Base-by-base conservation (phyloP, 495 filamentous ascomycete species). In the Apodospora peruviana region DNA sequence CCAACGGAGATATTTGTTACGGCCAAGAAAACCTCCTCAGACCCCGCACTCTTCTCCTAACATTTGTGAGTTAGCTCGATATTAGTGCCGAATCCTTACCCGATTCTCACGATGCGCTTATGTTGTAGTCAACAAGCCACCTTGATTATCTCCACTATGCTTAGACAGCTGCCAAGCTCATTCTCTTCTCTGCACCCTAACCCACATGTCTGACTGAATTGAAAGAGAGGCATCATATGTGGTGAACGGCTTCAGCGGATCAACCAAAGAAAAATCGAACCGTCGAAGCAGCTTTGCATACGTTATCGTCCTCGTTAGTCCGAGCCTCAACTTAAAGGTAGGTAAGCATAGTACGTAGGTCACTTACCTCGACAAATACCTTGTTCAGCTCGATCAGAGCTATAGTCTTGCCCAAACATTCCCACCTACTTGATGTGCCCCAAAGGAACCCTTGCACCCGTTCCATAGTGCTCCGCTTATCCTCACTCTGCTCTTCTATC, bases 381-480 rank as follows among this genome's bases (percentile, higher is more conserved):
- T 81, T 83, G 47, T 73, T 73, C 18, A 79, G 50, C 58, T 80
- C 65, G 43, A 71, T 42, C 27, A 58, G 43, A 5, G 68, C 68
- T 21, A 74, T 61, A 0, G 44, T 32, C 50, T 66, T 62, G 9
- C 72, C 72, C 43, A 73, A 41, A 37, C 70, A 75, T 19, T 50
- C 49, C 38, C 59, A 72, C 20, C 61, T 47, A 18, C 45, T 53
- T 4, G 68, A 65, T 38, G 50, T 61, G 3, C 64, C 64, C 41
- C 63, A 65, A 40, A 50, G 34, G 2, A 60, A 36, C 19, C 53
- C 52, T 17, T 53, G 41, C 16, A 51, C 47, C 18, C 47, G 56
- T 32, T 74, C 62, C 72, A 73, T 73, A 35, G 25, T 48, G 36
- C 44, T 48, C 3, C 46, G n/a, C 43, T 55, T 56, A 36, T 68